phyloP scores from a whole-genome alignment of 805 yeast genomes.

The Saccharomycopsis amapae region DNA sequence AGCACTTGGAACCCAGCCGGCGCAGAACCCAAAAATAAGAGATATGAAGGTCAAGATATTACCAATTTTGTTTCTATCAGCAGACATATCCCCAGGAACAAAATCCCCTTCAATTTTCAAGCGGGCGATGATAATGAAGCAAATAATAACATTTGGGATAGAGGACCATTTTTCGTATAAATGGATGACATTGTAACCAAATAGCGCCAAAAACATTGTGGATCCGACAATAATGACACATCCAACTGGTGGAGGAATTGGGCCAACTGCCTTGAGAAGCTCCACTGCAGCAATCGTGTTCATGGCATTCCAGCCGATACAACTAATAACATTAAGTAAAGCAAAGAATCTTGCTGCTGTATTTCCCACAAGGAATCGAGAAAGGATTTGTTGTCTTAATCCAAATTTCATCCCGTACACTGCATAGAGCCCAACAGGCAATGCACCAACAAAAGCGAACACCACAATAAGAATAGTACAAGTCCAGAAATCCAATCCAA shows the following conservation, averaged over 20 bases:
- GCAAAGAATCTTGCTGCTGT: slow-evolving; percentile 70
- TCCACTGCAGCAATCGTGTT: slow-evolving; percentile 88
- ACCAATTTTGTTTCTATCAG: slow-evolving; percentile 54
- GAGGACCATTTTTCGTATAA: slow-evolving; percentile 79
- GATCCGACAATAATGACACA: slow-evolving; percentile 61
- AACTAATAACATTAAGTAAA: slow-evolving; percentile 69
- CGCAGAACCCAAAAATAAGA: slow-evolving; percentile 77
- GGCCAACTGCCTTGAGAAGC: slow-evolving; percentile 51
- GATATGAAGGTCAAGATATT: slow-evolving; percentile 77
- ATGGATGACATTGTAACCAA: slow-evolving; percentile 82
- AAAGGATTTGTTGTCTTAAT: slow-evolving; percentile 78
- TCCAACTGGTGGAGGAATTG: slow-evolving; percentile 86
- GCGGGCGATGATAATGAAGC: slow-evolving; percentile 73
- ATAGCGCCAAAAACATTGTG: slow-evolving; percentile 68
- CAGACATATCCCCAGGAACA: slow-evolving; percentile 36
- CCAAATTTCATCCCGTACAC: slow-evolving; percentile 80
- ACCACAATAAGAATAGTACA: slow-evolving; percentile 59
- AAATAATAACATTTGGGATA: slow-evolving; percentile 72
- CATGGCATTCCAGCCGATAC: slow-evolving; percentile 95
- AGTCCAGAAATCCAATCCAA: slow-evolving; percentile 68
- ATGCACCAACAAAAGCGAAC: slow-evolving; percentile 64
- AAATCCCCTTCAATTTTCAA: slow-evolving; percentile 61
- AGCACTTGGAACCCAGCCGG: slow-evolving; percentile 95
- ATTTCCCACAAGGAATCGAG: slow-evolving; percentile 74
- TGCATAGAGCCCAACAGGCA: slow-evolving; percentile 79